phyloP scores from a whole-genome alignment of 257 asterid species.

The Solanum etuberosum region DNA sequence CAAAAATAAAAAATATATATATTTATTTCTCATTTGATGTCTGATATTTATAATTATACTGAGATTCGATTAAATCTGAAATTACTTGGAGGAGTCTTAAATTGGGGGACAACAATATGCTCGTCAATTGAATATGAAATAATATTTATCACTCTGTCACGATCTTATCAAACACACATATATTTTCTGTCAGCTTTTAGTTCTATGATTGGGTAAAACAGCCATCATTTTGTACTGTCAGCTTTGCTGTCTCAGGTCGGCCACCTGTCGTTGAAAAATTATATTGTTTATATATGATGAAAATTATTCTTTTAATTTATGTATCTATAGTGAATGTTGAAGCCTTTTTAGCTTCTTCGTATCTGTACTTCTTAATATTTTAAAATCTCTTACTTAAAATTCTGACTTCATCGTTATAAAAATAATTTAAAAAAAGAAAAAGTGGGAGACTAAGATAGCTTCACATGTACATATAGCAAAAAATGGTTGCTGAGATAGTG shows the following conservation, averaged over 20 bases:
- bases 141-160: not conserved
- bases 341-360: no score
- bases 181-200: not conserved
- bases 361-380: no score
- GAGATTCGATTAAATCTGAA: fast-evolving
- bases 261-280: fast-evolving
- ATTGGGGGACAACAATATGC: no score
- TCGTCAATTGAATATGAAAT: fast-evolving
- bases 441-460: not conserved
- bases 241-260: not conserved
- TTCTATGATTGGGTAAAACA: not conserved
- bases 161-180: not conserved
- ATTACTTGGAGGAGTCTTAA: fast-evolving
- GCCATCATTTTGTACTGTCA: not conserved
- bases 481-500: not conserved
- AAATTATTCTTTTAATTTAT: no score
- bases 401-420: not conserved
- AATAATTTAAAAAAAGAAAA: not conserved
- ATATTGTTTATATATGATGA: no score
- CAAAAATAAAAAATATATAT: not conserved
- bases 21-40: not conserved
- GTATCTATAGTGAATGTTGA: no score
- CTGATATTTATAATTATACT: not conserved
- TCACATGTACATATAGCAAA: not conserved
- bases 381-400: no score